Evolutionary conservation across 2,329 filamentous ascomycete species (phyloP), one percentile per base, ranked within the genome.

Genomic region (Emydomyces testavorans): DNA sequence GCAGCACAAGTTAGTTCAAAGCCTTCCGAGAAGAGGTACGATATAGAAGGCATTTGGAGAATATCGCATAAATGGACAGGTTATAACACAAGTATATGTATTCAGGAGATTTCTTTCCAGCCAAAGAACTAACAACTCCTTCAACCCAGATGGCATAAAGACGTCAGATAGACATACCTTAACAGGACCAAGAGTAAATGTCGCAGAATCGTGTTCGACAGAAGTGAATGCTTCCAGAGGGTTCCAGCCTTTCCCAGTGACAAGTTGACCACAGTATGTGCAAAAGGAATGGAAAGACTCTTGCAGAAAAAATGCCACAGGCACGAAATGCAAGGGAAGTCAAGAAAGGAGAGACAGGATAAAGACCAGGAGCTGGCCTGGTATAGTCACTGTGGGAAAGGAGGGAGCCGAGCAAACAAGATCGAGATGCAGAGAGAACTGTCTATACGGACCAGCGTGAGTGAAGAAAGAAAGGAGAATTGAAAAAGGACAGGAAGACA

Each of bases 341-440:
- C 45, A n/a, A 47, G 28, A 50, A 50, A 36, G 41, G 44, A 41
- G 20, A 10, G 26, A 45, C 20, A 35, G 20, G 21, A 38, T 11
- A 48, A 46, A 41, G 16, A 28, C 26, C 42, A 38, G 41, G 50
- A 40, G 39, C 50, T 52, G 35, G 50, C 50, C 46, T 45, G 35
- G 35, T 26, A 36, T 23, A 21, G 10, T 46, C 26, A 26, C 8
- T 23, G n/a, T 16, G 37, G 13, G 35, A 40, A 39, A 21, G 18
- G 7, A 35, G 11, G 40, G 35, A 21, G 34, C 21, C 23, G 6
- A 31, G 32, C 31, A 46, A 39, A 23, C 16, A 39, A 21, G 20
- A 32, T 11, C 29, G 29, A 31, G 16, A 39, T 24, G 39, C 28
- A 26, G 26, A 32, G 18, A 40, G 39, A 49, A 41, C 42, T 24